Evolutionary conservation across 78 protist genomes (phyloP).

Genomic region (Paulinella micropora): DNA sequence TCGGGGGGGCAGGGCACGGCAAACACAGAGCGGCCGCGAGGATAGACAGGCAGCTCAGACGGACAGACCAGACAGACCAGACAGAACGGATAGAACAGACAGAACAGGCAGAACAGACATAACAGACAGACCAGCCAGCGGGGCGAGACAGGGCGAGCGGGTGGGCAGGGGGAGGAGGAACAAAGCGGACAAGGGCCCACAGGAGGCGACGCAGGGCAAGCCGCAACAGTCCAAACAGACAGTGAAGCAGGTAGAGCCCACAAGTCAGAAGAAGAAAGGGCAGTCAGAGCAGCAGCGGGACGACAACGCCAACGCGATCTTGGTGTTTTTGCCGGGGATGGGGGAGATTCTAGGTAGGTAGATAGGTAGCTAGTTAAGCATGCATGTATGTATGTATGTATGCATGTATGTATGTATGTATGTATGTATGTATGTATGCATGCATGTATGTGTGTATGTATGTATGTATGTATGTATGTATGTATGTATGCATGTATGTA

Average conservation of each 20-base stretch:
- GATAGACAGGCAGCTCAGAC: too few species aligned
- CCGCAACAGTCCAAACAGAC: background rate
- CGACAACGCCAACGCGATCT: constrained; percentile 47
- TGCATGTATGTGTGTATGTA: background rate
- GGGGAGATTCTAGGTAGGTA: constrained; percentile 33
- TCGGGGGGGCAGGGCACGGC: too few species aligned
- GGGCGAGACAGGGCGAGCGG: too few species aligned
- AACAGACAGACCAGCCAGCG: too few species aligned
- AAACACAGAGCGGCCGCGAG: too few species aligned
- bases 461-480: background rate
- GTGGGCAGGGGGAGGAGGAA: too few species aligned
- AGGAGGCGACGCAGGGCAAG: too few species aligned
- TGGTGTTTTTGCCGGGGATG: constrained; percentile 74
- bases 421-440: background rate
- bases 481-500: background rate
- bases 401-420: background rate
- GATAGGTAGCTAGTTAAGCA: background rate
- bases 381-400: background rate
- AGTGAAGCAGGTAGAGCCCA: background rate
- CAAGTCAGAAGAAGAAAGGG: background rate
- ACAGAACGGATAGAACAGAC: too few species aligned
- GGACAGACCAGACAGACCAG: too few species aligned
- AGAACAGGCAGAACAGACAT: too few species aligned
- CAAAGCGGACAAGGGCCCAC: too few species aligned
- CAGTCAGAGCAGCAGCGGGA: background rate